A percentile compares a stretch with the other conserved stretches of the same genome.
phyloP scores from a whole-genome alignment of 176 grass and related monocot species.

The Oryza nivara region DNA sequence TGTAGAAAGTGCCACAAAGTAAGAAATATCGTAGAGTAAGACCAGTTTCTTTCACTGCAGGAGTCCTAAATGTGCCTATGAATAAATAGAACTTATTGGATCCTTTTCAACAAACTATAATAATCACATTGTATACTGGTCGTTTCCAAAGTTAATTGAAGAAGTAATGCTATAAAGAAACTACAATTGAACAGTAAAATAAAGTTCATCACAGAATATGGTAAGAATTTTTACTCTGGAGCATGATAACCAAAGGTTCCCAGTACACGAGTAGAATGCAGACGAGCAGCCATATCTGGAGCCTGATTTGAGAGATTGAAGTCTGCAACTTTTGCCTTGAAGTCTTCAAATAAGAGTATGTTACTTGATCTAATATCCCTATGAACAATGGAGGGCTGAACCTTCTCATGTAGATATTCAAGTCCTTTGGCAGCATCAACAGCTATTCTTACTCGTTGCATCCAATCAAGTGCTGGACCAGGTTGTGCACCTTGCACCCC shows the following conservation, averaged over 20 bases:
- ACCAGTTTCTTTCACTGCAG: not conserved
- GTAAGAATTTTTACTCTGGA: constrained; percentile 72
- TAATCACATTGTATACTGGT: not conserved
- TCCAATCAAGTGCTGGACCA: constrained; percentile 86
- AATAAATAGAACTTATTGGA: not conserved
- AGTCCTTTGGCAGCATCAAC: constrained; percentile 85
- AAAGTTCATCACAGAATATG: not conserved
- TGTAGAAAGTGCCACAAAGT: not conserved
- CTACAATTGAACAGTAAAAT: not conserved
- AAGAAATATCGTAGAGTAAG: not conserved
- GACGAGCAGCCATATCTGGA: constrained; percentile 86
- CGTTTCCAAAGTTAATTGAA: not conserved
- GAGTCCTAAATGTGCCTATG: not conserved
- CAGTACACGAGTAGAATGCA: constrained; percentile 91
- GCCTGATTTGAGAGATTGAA: constrained; percentile 96
- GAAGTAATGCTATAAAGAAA: not conserved
- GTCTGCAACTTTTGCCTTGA: constrained; percentile 87
- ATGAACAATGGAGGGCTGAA: constrained; percentile 80
- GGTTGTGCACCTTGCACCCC: constrained; percentile 90
- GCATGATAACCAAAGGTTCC: constrained; percentile 96
- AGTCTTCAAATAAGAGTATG: constrained; percentile 89
- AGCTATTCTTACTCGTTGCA: constrained; percentile 82
- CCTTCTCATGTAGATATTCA: constrained; percentile 89
- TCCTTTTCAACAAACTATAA: not conserved
- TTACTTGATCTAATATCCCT: constrained; percentile 92